phyloP scores from a whole-genome alignment of 1,284 basidiomycete genomes.

The Cutaneotrichosporon arboriforme region DNA sequence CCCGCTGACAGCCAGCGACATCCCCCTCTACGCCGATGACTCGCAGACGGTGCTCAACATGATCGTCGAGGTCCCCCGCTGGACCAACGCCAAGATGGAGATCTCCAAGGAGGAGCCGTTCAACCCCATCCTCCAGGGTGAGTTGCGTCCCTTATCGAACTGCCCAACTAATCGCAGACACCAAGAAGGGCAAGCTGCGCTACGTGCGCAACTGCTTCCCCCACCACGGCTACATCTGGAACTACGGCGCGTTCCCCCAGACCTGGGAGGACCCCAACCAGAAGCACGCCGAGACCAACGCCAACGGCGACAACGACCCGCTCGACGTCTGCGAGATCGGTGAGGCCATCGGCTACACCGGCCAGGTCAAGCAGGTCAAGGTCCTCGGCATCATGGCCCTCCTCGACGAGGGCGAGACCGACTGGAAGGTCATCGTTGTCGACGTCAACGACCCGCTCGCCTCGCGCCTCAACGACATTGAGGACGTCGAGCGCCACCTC shows the following conservation, averaged over 20 bases:
- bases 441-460: slow-evolving; percentile 96
- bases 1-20: slow-evolving; percentile 54
- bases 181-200: slow-evolving; percentile 73
- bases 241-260: slow-evolving; percentile 96
- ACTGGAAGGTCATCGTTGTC: slow-evolving; percentile 98
- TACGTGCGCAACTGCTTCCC: slow-evolving; percentile 99
- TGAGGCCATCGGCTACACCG: slow-evolving; percentile 94
- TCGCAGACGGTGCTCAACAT: slow-evolving; percentile 89
- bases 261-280: slow-evolving; percentile 96
- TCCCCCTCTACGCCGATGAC: slow-evolving; percentile 92
- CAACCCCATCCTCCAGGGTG: slow-evolving; percentile 95
- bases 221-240: slow-evolving; percentile 87
- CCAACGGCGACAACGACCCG: slow-evolving; percentile 98
- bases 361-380: slow-evolving; percentile 99
- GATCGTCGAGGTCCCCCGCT: slow-evolving; percentile 97
- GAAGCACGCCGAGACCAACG: slow-evolving; percentile 94
- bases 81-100: slow-evolving; percentile 99
- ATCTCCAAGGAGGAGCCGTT: slow-evolving; percentile 95
- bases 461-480: slow-evolving; percentile 94
- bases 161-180: slow-evolving; percentile 28
- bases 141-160: slow-evolving; percentile 14
- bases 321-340: slow-evolving; percentile 99
- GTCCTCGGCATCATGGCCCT: slow-evolving; percentile 99
- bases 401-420: slow-evolving; percentile 95
- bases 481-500: slow-evolving; percentile 97